Percentiles rank a stretch among this genome's conserved stretches.
These are phyloP conservation scores for Silene vulgaris DNA, from an alignment of 179 eudicot genomes.

Conservation along the genomic window DNA sequence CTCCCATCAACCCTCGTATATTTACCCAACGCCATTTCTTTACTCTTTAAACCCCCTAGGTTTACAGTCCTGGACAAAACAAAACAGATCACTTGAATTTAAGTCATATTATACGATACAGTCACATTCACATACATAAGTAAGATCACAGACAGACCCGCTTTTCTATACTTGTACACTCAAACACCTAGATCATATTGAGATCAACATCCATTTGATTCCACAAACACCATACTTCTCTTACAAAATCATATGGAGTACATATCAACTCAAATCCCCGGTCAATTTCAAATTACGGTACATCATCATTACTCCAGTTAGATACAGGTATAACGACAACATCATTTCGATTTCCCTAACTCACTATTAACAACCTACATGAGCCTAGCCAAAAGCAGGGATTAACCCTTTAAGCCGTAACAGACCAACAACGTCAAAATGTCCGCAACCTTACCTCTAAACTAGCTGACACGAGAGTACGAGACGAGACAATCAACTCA, in stretches of 20 bases:
- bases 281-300: background rate
- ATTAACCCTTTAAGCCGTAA: background rate
- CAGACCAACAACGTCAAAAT: background rate
- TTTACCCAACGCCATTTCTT: conserved; percentile 65
- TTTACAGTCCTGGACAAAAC: conserved; percentile 27
- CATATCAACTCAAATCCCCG: background rate
- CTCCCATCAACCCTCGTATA: conserved; percentile 75
- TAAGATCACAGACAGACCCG: background rate
- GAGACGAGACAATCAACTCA: background rate
- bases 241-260: background rate
- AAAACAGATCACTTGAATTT: conserved; percentile 18
- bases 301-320: too few species aligned
- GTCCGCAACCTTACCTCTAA: background rate
- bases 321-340: too few species aligned
- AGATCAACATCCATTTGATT: background rate
- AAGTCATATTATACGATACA: background rate
- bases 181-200: too few species aligned
- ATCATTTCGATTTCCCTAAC: background rate
- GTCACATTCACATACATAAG: background rate
- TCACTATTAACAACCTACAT: background rate
- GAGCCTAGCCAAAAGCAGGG: background rate
- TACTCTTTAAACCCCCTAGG: conserved; percentile 12
- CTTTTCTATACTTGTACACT: too few species aligned
- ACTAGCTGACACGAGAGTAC: background rate
- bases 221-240: background rate